Base-by-base conservation (phyloP, 2,329 filamentous ascomycete genomes). In the Ambrosiella xylebori region DNA sequence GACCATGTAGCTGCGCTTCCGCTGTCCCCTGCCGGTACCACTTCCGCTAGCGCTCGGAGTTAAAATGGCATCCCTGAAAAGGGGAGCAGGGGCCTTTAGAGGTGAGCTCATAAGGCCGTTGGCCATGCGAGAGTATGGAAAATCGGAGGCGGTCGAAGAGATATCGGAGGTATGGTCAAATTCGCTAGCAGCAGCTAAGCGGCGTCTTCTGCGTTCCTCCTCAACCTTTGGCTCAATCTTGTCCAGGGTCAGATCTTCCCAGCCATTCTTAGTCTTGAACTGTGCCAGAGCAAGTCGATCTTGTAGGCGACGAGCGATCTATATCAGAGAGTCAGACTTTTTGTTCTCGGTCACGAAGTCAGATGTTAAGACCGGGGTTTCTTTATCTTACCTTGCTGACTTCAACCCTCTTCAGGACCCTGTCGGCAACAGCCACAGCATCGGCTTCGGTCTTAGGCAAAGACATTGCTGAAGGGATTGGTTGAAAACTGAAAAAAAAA, bases 261-360 rank as follows among this genome's bases (percentile, higher is more conserved):
- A 94, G 68, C 90, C 90, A 73, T 95, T 86, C 72, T 94, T 89
- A 64, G 93, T 89, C 74, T 97, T 97, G 79, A 96, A 93, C 71
- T 94, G 93, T 68, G 93, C 93, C 63, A 97, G 81, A 60, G 93
- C 91, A 61, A 98, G 82, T 63, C 91, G 88, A 74, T 95, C 89
- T 73, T 97, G 89, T 58, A 98, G 77, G 66, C 86, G 86, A 68
- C 91, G 80, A 65, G 90, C 93, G 75, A 98, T 95, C 93, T 97
- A 47, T 38, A 15, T 19, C 7, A 59, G 27, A 38, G 6, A 5
- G 13, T 54, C 38, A 13, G 41, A 27, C 11, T 35, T 15, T 54
- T 45, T 44, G 40, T 36, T 45, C 15, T 44, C n/a, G 17, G 47
- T 27, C 27, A 27, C 27, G 27, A 51, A 12, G 47, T 35, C 27